A percentile compares a stretch with the other conserved stretches of the same genome.
Evolutionary conservation across 1,284 basidiomycete species (phyloP).

Genomic region (Stereum hirsutum): DNA sequence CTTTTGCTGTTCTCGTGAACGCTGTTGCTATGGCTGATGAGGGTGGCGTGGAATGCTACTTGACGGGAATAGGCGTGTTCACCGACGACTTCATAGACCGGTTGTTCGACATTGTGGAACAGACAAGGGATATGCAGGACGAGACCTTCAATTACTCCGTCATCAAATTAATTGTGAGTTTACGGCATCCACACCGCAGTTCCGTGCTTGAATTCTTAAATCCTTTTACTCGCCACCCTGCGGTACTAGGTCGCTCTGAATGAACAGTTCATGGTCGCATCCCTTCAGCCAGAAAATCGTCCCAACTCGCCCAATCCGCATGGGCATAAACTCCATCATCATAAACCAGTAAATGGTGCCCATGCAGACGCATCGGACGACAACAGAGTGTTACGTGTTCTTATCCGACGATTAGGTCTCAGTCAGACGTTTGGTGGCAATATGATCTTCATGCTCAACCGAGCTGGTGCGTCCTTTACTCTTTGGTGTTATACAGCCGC

Average conservation of each 20-base stretch:
- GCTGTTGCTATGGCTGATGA: no score
- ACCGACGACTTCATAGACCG: constrained; percentile 81
- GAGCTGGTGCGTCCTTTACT: constrained; percentile 60
- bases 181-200: no score
- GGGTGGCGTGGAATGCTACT: constrained; percentile 1
- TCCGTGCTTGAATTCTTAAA: constrained; percentile 1
- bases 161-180: constrained; percentile 86
- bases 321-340: constrained; percentile 12
- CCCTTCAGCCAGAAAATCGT: constrained; percentile 22
- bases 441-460: constrained; percentile 98
- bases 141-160: constrained; percentile 92
- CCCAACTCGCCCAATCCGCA: background rate
- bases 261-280: constrained; percentile 96
- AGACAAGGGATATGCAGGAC: constrained; percentile 81
- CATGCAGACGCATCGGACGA: no score
- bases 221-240: constrained; percentile 4
- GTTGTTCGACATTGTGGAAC: constrained; percentile 91
- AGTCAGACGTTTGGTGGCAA: constrained; percentile 97
- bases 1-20: constrained; percentile 1
- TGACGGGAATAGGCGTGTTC: constrained; percentile 67
- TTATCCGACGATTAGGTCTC: constrained; percentile 75
- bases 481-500: background rate
- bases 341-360: constrained; percentile 25
- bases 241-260: constrained; percentile 77
- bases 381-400: constrained; percentile 79